Percentiles rank a stretch among this genome's conserved stretches.
Evolutionary conservation across 441 rosid genomes (phyloP).

Genomic region (Bruguiera hainesii): DNA sequence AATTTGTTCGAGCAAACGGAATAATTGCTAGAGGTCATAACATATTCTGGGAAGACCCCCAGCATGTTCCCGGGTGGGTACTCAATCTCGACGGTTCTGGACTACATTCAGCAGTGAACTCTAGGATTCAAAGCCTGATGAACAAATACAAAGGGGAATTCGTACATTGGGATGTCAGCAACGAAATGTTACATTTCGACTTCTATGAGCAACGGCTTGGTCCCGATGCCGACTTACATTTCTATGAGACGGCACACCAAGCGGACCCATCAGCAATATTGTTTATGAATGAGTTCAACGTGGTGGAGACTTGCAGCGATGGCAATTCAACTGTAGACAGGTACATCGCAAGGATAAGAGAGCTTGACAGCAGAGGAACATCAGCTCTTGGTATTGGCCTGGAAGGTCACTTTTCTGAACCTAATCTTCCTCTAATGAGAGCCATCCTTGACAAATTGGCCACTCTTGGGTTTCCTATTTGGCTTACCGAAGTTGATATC

Average conservation of each 20-base stretch:
- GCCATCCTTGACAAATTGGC: slow-evolving; percentile 71
- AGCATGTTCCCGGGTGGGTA: slow-evolving; percentile 62
- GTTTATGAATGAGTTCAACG: slow-evolving; percentile 76
- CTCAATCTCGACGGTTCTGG: slow-evolving; percentile 34
- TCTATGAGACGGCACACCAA: slow-evolving; percentile 50
- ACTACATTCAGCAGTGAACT: slow-evolving; percentile 49
- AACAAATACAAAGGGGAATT: slow-evolving; percentile 66
- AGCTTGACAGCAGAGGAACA: slow-evolving; percentile 45
- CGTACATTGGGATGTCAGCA: slow-evolving; percentile 85
- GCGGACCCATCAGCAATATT: slow-evolving; percentile 62
- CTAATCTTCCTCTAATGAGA: slow-evolving; percentile 64
- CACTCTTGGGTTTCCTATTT: slow-evolving; percentile 56
- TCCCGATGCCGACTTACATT: slow-evolving; percentile 51
- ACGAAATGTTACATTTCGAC: slow-evolving; percentile 87
- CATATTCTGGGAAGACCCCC: slow-evolving; percentile 88
- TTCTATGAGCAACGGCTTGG: slow-evolving; percentile 68
- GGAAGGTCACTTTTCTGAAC: slow-evolving; percentile 65
- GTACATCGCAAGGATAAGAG: slow-evolving; percentile 49
- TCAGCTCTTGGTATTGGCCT: slow-evolving; percentile 68
- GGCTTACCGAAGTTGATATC: slow-evolving; percentile 90
- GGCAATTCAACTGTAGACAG: slow-evolving; percentile 61
- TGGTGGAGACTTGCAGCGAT: slow-evolving; percentile 72
- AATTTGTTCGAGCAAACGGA: slow-evolving; percentile 48
- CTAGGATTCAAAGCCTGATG: slow-evolving; percentile 66
- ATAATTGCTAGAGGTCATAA: slow-evolving; percentile 74